Evolutionary conservation across 495 filamentous ascomycete species (phyloP).

Genomic region (Gamarada debralockiae): DNA sequence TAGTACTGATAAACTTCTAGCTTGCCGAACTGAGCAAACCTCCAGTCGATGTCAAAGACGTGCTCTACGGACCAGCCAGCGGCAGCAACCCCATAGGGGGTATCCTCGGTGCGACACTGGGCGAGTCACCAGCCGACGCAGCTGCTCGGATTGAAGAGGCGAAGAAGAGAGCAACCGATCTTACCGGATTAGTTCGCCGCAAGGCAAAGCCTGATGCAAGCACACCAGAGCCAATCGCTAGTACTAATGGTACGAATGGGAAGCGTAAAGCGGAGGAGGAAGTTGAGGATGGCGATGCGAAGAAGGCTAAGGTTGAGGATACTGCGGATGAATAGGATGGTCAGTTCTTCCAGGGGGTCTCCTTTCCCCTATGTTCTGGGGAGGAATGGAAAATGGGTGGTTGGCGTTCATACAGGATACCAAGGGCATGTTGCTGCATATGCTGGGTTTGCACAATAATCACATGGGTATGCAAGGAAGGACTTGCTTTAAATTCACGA

Average conservation of each 20-base stretch:
- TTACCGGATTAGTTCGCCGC: conserved; percentile 81
- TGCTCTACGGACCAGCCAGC: conserved; percentile 39
- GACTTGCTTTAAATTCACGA: neutral
- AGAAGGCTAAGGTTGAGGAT: conserved; percentile 23
- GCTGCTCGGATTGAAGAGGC: conserved; percentile 70
- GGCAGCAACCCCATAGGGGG: conserved; percentile 50
- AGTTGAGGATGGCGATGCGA: conserved; percentile 29
- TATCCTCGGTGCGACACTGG: conserved; percentile 71
- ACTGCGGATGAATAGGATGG: conserved; percentile 6
- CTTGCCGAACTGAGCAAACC: conserved; percentile 73
- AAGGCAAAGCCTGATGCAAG: conserved; percentile 49
- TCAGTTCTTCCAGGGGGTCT: no score
- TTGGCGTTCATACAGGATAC: conserved; percentile 14
- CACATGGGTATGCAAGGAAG: neutral
- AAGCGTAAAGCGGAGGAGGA: conserved; percentile 46
- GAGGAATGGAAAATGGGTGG: conserved; percentile 3
- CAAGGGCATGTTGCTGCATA: neutral
- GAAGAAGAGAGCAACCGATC: conserved; percentile 75
- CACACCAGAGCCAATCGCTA: conserved; percentile 6
- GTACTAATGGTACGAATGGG: conserved; percentile 20
- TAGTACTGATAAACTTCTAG: conserved; percentile 31
- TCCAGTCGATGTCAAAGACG: conserved; percentile 57
- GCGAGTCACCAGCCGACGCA: conserved; percentile 57
- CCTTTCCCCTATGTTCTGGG: conserved; percentile 3
- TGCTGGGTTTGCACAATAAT: neutral